Conservation (phyloP, 352 stramenopile species). For the Phytopythium mirpurense region DNA sequence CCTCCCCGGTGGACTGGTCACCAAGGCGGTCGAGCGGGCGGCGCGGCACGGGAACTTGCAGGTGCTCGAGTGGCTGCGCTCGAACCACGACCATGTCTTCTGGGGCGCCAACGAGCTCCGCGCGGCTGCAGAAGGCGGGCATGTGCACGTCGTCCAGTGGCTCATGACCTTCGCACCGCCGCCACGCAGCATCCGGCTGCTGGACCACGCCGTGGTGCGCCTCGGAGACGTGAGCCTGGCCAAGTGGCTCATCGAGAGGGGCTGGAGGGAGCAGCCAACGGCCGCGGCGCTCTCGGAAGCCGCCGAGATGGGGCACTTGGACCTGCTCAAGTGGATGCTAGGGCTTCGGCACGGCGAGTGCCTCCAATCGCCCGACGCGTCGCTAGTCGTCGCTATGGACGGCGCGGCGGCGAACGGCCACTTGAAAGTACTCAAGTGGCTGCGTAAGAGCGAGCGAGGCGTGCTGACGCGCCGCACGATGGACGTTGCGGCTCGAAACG, state of each 20-base stretch:
- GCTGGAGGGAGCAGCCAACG: conserved; percentile 8
- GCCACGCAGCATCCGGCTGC: conserved; percentile 3
- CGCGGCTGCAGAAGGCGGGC: conserved; percentile 1
- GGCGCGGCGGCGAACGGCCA: conserved; percentile 7
- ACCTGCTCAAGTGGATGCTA: conserved; percentile 12
- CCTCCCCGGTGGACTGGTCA: conserved; percentile 8
- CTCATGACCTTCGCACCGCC: conserved; percentile 5
- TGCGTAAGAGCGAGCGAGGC: conserved; percentile 6
- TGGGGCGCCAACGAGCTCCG: conserved; percentile 28
- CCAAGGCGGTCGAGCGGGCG: conserved; percentile 10
- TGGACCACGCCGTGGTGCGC: conserved; percentile 6
- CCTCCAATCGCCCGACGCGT: conserved; percentile 1
- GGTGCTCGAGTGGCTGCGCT: conserved; percentile 9
- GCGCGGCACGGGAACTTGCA: conserved; percentile 6
- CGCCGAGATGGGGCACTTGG: conserved; percentile 7
- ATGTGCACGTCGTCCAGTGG: conserved; percentile 8
- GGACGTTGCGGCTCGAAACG: conserved; percentile 7
- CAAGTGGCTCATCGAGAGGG: conserved; percentile 8
- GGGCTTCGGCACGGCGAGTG: conserved; percentile 1
- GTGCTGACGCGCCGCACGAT: conserved; percentile 4
- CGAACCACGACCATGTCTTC: conserved; percentile 19
- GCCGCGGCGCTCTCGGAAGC: conserved; percentile 7
- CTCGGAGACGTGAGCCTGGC: conserved; percentile 8
- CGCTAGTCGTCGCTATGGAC: conserved; percentile 8
- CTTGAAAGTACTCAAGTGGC: conserved; percentile 11